Base-by-base conservation (phyloP, 164 flowering plant species). In the Annona squamosa region DNA sequence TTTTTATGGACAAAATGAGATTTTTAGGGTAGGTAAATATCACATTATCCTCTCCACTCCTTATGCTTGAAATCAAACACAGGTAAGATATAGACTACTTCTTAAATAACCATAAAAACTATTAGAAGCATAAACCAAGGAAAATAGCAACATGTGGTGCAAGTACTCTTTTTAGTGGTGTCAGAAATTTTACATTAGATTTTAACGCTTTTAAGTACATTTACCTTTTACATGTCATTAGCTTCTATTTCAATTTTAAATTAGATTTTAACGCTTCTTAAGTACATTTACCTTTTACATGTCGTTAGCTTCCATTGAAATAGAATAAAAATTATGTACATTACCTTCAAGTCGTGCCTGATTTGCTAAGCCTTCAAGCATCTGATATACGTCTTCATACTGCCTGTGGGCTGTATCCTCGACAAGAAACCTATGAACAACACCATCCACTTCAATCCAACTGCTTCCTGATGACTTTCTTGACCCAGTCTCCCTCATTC, bases 401-500 rank as follows among this genome's bases (percentile, higher is more conserved):
- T 70, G 70, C 65, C 42, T 43, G 68, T 81, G 81, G 43, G 59
- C 13, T 17, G 72, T 46, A 75, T 78, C 81, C 59, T 76, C 83
- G 41, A 76, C 83, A 68, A 76, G n/a, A 69, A 81, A 81, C 59
- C 72, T 71, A 69, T 71, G 79, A 44, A 81, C 70, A 42, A 61
- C 71, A 43, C 81, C 77, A 64, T 74, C 69, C 44, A 81, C 73
- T 72, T 81, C 81, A 56, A 78, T 74, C 81, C 83, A 81, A 69
- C 81, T 81, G 66, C 67, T 74, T 37, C 83, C 83, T 43, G 76
- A 74, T 37, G 81, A 81, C 62, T 78, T 81, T 67, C 67, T 78
- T 43, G 74, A 44, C 59, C 77, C 75, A 12, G 44, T 78, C 52
- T 74, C 73, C 63, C 74, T 79, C 37, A 79, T 80, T 37, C 74